Evolutionary conservation across 495 filamentous ascomycete genomes (phyloP), one percentile per base, ranked within the genome.

Genomic region (Patellaria atrata): DNA sequence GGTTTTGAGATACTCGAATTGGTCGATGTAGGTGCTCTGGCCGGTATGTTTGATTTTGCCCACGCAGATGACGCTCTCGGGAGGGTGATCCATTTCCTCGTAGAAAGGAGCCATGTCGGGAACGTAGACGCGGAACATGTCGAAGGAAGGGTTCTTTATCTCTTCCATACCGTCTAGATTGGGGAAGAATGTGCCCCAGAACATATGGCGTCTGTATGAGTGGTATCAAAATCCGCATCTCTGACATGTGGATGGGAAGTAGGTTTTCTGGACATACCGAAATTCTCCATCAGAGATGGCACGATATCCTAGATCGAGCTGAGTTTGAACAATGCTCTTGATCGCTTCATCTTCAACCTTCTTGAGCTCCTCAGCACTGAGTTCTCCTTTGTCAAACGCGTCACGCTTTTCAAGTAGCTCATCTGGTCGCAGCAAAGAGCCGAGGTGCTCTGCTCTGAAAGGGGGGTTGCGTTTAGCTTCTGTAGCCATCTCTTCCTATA

Each of bases 391-490:
- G 30, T 67, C 46, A 22, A 27, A 30, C 10, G 58, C 59, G 16
- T 68, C 54, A 40, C 77, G 73, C 43, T 64, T 68, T n/a, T 71
- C 61, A 30, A 86, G 65, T 3, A 89, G 68, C 18, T 68, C 49
- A 26, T 79, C 55, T 25, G 82, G 80, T 12, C 82, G 73, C 14
- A 86, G 70, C 14, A 89, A 71, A 19, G 79, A 86, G 44, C 82
- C 82, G 43, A 92, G 60, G 48, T 87, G 81, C 63, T 87, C 82
- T 29, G 80, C 82, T 42, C 79, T 71, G 60, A 84, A 87, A 12
- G 82, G 80, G 27, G 79, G 77, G 37, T 23, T 32, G 37, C 37
- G 37, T 20, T 39, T n/a, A n/a, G n/a, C n/a, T n/a, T n/a, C n/a
- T n/a, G n/a, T n/a, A n/a, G n/a, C n/a, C n/a, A n/a, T n/a, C n/a